Percentiles rank a stretch among this genome's conserved stretches.
Evolutionary conservation across 805 yeast species (phyloP).

Genomic region (Metschnikowia bowlesiae): DNA sequence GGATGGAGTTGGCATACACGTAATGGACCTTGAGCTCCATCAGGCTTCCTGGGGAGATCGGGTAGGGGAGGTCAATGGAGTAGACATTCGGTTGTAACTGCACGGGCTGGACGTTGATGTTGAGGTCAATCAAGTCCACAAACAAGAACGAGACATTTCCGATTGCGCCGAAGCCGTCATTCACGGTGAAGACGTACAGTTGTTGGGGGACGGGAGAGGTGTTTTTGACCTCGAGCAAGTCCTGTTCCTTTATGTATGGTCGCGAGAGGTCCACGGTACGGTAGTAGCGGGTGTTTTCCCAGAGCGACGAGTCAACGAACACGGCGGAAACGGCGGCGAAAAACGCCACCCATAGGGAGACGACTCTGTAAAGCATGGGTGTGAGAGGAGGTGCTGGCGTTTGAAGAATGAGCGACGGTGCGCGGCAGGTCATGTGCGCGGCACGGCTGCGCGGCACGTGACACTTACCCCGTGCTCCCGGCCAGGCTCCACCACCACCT

Average conservation of each 20-base stretch:
- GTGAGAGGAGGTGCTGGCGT: conserved; percentile 1
- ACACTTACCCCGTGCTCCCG: too few species aligned
- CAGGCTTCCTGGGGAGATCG: conserved; percentile 60
- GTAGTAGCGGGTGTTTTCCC: conserved; percentile 56
- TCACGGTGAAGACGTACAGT: conserved; percentile 54
- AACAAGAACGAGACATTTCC: conserved; percentile 41
- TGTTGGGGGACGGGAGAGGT: conserved; percentile 48
- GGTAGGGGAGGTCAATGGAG: conserved; percentile 52
- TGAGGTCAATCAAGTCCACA: conserved; percentile 28
- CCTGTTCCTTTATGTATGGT: conserved; percentile 61
- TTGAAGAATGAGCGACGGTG: background rate
- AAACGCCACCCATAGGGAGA: conserved; percentile 9
- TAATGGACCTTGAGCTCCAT: conserved; percentile 46
- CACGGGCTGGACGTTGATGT: conserved; percentile 23
- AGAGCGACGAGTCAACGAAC: conserved; percentile 19
- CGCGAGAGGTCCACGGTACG: conserved; percentile 62
- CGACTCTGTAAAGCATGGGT: conserved; percentile 14
- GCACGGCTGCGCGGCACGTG: background rate
- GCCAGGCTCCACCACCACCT: too few species aligned
- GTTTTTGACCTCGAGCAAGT: conserved; percentile 56
- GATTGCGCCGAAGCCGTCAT: conserved; percentile 44
- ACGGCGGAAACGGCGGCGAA: conserved; percentile 7
- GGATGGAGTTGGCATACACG: conserved; percentile 43
- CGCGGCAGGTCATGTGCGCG: background rate
- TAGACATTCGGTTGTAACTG: conserved; percentile 27